Base-by-base conservation (phyloP, 2,329 filamentous ascomycete species). In the Aspergillus sp. region DNA sequence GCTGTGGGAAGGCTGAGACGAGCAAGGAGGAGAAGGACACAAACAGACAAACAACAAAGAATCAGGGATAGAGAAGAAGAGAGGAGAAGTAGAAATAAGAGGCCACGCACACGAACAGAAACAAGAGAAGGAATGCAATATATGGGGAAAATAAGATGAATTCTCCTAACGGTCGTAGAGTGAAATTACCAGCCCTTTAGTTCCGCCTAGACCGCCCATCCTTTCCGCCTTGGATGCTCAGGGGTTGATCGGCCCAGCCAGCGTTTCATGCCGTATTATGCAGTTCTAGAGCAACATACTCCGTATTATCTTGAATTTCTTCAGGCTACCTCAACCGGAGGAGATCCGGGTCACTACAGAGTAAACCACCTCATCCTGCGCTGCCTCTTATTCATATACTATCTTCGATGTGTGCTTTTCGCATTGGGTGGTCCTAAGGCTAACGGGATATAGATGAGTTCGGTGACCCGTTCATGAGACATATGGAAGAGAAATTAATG, bases 141-240 rank as follows among this genome's bases (percentile, higher is more conserved):
- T 20, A n/a, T 23, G 32, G 21, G 32, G 47, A 43, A 19, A 32
- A 17, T 38, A 38, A 38, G 34, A 38, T 38, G 14, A 38, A 17
- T 17, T 38, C 34, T 38, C 34, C 34, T 38, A 38, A 38, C 34
- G 34, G 34, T 13, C 14, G 11, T 29, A 10, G 34, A n/a, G 34
- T 38, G 34, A 34, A 19, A 38, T 46, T 42, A 42, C 40, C 7
- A 13, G n/a, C 4, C 40, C 23, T n/a, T 16, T 38, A 19, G 29
- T n/a, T n/a, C 50, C 46, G 53, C 45, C 50, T 53, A 46, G 34
- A 50, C 36, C 50, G 53, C 53, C 29, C 53, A 57, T 57, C 55
- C 50, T 43, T 57, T 48, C 55, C 55, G 49, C 49, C 48, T 57
- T 32, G 49, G n/a, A 19, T 43, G 14, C 38, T 54, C 52, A 54